Evolutionary conservation across 768 basidiomycete genomes (phyloP).

Genomic region (Naganishia vishniacii): DNA sequence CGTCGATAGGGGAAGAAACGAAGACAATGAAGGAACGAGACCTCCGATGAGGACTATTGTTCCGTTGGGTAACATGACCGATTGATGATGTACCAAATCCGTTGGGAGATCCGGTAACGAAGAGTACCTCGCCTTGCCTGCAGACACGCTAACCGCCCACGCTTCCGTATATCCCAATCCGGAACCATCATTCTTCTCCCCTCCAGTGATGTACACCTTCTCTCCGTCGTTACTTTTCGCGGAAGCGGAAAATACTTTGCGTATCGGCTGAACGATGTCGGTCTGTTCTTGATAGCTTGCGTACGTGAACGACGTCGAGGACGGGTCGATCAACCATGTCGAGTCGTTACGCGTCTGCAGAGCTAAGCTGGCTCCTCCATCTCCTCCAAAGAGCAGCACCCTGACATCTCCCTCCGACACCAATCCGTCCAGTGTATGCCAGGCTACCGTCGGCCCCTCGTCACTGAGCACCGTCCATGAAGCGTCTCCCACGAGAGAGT

Average conservation of each 20-base stretch:
- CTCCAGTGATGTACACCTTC: slow-evolving; percentile 67
- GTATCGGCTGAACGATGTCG: slow-evolving; percentile 65
- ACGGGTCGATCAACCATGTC: slow-evolving; percentile 52
- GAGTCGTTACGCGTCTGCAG: slow-evolving; percentile 61
- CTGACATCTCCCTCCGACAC: slow-evolving; percentile 21
- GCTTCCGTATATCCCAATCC: slow-evolving; percentile 59
- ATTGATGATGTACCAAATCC: slow-evolving; percentile 66
- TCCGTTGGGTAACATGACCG: slow-evolving; percentile 65
- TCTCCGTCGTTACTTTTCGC: slow-evolving; percentile 53
- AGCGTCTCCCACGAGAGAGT: neutral
- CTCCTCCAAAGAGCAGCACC: slow-evolving; percentile 69
- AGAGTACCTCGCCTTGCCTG: slow-evolving; percentile 54
- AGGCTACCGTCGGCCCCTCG: neutral
- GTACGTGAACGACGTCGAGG: slow-evolving; percentile 41
- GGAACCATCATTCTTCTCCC: slow-evolving; percentile 76
- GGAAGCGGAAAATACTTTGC: slow-evolving; percentile 71
- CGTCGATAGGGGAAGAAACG: slow-evolving; percentile 57
- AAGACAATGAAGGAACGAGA: slow-evolving; percentile 43
- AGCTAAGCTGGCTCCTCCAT: slow-evolving; percentile 57
- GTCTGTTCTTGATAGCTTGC: slow-evolving; percentile 51
- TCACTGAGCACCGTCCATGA: neutral
- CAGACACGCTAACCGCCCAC: slow-evolving; percentile 55
- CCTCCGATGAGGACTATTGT: slow-evolving; percentile 72
- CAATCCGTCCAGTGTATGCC: neutral
- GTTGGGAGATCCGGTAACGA: slow-evolving; percentile 59